Conservation (phyloP, 345 rosid genomes). For the Gossypium sturtianum region DNA sequence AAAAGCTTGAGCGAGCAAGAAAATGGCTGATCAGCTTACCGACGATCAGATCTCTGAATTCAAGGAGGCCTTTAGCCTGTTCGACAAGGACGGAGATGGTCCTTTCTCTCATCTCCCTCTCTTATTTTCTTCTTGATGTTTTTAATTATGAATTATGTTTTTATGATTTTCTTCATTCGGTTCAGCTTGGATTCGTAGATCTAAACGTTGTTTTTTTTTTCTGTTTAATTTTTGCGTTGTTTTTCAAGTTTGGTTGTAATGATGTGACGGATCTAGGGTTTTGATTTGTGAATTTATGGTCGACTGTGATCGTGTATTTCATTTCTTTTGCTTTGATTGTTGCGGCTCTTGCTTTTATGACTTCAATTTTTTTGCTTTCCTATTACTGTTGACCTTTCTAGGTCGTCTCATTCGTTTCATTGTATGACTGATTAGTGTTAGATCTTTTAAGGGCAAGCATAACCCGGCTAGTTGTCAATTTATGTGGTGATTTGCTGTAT, state of each 20-base stretch:
- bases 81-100: slow-evolving; percentile 25
- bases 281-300: not conserved
- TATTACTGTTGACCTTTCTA: not conserved
- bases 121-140: not conserved
- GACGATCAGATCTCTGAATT: slow-evolving; percentile 25
- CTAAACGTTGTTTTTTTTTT: not conserved
- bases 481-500: not conserved
- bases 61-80: slow-evolving; percentile 23
- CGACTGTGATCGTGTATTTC: not conserved
- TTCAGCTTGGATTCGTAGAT: slow-evolving; percentile 3
- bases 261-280: slow-evolving; percentile 12
- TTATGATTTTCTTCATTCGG: not conserved
- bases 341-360: not conserved
- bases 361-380: not conserved
- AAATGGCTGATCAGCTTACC: slow-evolving; percentile 23
- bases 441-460: not conserved
- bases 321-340: slow-evolving; percentile 2
- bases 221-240: not conserved
- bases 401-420: not conserved
- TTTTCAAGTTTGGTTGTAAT: not conserved
- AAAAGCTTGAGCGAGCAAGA: not conserved
- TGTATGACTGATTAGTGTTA: not conserved
- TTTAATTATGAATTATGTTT: not conserved
- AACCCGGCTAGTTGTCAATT: not conserved
- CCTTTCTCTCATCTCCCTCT: not conserved